phyloP scores from a whole-genome alignment of 768 basidiomycete genomes.

The Tephrocybe rancida region DNA sequence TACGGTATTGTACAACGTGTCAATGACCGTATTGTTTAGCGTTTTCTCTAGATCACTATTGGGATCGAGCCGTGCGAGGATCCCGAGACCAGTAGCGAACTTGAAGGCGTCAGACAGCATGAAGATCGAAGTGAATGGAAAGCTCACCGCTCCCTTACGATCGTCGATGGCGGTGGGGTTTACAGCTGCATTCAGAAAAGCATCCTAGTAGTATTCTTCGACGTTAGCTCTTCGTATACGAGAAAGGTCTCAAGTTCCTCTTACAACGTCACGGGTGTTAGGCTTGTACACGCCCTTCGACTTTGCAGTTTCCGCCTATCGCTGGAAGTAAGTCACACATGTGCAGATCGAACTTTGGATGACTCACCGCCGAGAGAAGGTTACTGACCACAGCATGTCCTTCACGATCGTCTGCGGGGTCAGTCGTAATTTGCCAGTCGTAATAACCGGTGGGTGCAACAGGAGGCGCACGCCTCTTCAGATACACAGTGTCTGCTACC shows the following conservation, averaged over 20 bases:
- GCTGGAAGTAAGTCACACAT: neutral
- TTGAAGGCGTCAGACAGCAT: no score
- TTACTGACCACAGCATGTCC: slow-evolving; percentile 39
- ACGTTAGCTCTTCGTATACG: neutral
- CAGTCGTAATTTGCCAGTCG: slow-evolving; percentile 38
- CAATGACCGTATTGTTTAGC: slow-evolving; percentile 29
- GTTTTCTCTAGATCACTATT: slow-evolving; percentile 18
- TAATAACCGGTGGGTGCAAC: no score
- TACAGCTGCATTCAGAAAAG: slow-evolving; percentile 25
- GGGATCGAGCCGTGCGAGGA: slow-evolving; percentile 27
- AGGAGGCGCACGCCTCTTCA: slow-evolving; percentile 39
- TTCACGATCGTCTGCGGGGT: slow-evolving; percentile 26
- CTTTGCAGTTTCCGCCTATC: slow-evolving; percentile 20
- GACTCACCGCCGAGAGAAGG: slow-evolving; percentile 24
- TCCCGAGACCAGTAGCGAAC: slow-evolving; percentile 28
- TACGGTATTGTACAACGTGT: slow-evolving; percentile 58
- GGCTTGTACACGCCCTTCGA: slow-evolving; percentile 24
- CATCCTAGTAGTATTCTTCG: slow-evolving; percentile 27
- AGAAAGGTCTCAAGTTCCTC: no score
- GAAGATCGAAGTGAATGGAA: no score
- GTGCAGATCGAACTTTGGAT: no score
- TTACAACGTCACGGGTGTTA: slow-evolving; percentile 22
- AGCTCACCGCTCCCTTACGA: slow-evolving; percentile 34
- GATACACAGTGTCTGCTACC: slow-evolving; percentile 35
- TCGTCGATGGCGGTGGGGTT: slow-evolving; percentile 43